Percentiles rank a stretch among this genome's conserved stretches.
Conservation (phyloP, 257 asterid species). For the Ajuga chamaepitys region DNA sequence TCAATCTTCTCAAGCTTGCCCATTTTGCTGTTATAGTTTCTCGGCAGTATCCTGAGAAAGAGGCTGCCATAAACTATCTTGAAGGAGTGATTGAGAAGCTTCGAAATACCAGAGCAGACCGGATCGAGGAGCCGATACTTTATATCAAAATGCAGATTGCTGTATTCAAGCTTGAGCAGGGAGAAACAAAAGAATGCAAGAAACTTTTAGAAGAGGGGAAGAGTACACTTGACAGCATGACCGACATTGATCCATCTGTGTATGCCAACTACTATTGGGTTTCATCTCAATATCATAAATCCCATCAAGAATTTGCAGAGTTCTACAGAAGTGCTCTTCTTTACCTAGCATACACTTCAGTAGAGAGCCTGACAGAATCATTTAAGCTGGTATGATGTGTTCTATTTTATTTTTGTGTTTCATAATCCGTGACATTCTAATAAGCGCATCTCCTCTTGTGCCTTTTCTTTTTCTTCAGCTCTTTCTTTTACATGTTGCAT, state of each 20-base stretch:
- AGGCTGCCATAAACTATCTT: constrained; percentile 70
- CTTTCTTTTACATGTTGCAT: no score
- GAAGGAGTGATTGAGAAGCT: constrained; percentile 93
- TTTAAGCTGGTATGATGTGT: constrained; percentile 71
- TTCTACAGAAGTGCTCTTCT: constrained; percentile 94
- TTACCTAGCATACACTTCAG: constrained; percentile 85
- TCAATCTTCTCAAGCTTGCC: constrained; percentile 96
- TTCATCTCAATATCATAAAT: constrained; percentile 79
- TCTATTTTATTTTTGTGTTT: constrained; percentile 1
- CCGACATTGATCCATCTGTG: constrained; percentile 96
- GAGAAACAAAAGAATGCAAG: constrained; percentile 84
- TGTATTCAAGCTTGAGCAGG: constrained; percentile 71
- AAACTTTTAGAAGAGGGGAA: constrained; percentile 84
- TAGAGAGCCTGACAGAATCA: constrained; percentile 77
- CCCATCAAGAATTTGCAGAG: constrained; percentile 86
- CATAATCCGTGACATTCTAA: background rate
- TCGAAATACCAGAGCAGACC: constrained; percentile 64
- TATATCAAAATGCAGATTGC: constrained; percentile 88
- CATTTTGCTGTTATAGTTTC: constrained; percentile 91
- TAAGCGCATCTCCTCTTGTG: no score
- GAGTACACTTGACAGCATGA: constrained; percentile 89
- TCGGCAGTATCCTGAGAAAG: constrained; percentile 75
- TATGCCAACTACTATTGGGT: constrained; percentile 94
- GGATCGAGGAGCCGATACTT: constrained; percentile 86
- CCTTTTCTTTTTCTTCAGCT: no score